Evolutionary conservation across 495 filamentous ascomycete species (phyloP).

Genomic region (Hyaloscypha finlandica): DNA sequence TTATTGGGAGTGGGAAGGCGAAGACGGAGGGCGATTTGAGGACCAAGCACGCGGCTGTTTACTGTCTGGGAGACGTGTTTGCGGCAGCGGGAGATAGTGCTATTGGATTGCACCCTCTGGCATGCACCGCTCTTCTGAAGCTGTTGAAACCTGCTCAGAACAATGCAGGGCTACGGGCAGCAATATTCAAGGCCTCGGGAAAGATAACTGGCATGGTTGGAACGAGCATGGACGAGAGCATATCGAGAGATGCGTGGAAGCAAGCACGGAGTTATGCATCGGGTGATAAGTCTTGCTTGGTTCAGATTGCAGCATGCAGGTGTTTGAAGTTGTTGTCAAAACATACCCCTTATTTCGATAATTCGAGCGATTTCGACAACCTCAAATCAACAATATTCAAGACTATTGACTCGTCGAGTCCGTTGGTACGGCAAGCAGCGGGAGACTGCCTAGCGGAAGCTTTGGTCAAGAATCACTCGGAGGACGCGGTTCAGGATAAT

Average conservation of each 20-base stretch:
- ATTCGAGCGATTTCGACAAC: constrained; percentile 87
- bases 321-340: constrained; percentile 75
- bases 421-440: constrained; percentile 79
- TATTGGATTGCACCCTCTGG: constrained; percentile 76
- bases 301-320: constrained; percentile 76
- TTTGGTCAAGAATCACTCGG: constrained; percentile 79
- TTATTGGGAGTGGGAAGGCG: constrained; percentile 74
- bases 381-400: constrained; percentile 80
- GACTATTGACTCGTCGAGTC: constrained; percentile 74
- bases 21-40: constrained; percentile 68
- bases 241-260: constrained; percentile 94
- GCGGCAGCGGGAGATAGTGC: constrained; percentile 90
- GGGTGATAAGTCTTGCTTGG: constrained; percentile 79
- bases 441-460: constrained; percentile 79
- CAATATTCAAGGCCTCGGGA: constrained; percentile 76
- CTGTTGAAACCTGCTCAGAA: constrained; percentile 77
- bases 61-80: constrained; percentile 88
- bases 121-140: constrained; percentile 70
- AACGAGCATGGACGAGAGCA: constrained; percentile 76
- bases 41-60: constrained; percentile 81
- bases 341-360: constrained; percentile 79
- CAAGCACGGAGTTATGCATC: constrained; percentile 75
- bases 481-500: constrained; percentile 53
- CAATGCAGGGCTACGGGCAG: constrained; percentile 80
- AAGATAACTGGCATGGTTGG: constrained; percentile 74